Base-by-base conservation (phyloP, 2,329 filamentous ascomycete species). In the Aspergillus latus region DNA sequence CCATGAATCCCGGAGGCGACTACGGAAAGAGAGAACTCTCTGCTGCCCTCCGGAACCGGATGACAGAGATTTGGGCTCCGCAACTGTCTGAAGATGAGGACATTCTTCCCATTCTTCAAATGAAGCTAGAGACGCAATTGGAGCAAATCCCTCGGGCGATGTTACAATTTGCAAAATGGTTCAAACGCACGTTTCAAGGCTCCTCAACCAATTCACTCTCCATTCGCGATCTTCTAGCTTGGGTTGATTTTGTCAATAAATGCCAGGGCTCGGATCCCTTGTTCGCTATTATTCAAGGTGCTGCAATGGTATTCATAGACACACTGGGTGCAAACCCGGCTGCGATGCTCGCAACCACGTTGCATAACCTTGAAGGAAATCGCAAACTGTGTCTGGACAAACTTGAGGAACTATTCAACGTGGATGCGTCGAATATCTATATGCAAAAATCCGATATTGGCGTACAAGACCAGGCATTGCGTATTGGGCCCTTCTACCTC, bases 31-130 rank as follows among this genome's bases (percentile, higher is more conserved):
- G 93, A 64, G 94, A 99, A 72, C 82, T 99, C 10, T 99, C 94
- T 1, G 94, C 94, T 2, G 95, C 94, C 11, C 78, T 99, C 58
- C 84, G 94, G 45, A 99, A 99, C 71, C 89, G 94, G 58, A 96
- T 99, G 71, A 99, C 94, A 0, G 94, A 99, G 74, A 97, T 99
- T 7, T 99, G 94, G 94, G 94, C 97, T 0, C 92, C 94, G 1
- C 84, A 92, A 1, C 78, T 97, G 57, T 92, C 91, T 1, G 89
- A 93, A 58, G 83, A 85, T 50, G 87, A 92, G 30, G 95, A 99
- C 69, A 87, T 97, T 34, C 76, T 92, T 16, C 88, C 95, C 43
- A 99, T 99, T 62, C 85, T 97, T 13, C 78, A 82, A 50, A 85
- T 87, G 10, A 97, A 96, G 71, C 79, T 99, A 15, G 74, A 74